phyloP scores from a whole-genome alignment of 805 yeast genomes.

The Lachancea dasiensis region DNA sequence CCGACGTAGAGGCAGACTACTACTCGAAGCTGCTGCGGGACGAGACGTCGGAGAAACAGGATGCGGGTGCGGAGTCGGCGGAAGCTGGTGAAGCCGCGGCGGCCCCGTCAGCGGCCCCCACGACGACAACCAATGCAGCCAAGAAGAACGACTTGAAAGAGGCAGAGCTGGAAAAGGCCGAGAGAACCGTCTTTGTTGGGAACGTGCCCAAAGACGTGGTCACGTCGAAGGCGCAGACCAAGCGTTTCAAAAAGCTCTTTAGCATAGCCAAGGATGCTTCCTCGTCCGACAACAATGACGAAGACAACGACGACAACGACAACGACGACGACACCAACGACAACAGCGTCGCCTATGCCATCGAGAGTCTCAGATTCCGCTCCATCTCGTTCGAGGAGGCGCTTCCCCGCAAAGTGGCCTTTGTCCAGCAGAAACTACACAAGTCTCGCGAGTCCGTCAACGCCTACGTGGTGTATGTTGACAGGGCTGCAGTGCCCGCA shows the following conservation, averaged over 20 bases:
- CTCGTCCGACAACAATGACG: slow-evolving; percentile 11
- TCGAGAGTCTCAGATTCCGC: slow-evolving; percentile 82
- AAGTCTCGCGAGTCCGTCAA: slow-evolving; percentile 74
- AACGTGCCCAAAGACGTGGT: slow-evolving; percentile 66
- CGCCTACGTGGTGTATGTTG: slow-evolving; percentile 77
- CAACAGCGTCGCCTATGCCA: no score
- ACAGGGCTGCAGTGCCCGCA: slow-evolving; percentile 38
- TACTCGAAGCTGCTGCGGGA: slow-evolving; percentile 42
- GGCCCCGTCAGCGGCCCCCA: no score
- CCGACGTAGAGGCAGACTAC: slow-evolving; percentile 51
- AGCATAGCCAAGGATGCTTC: slow-evolving; percentile 10
- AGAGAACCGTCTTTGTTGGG: slow-evolving; percentile 81
- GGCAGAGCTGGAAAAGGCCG: slow-evolving; percentile 74
- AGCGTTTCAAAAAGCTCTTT: slow-evolving; percentile 62
- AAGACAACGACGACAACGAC: slow-evolving; percentile 10
- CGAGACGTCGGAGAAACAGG: slow-evolving; percentile 21
- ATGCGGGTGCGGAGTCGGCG: slow-evolving; percentile 8
- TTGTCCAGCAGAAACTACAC: slow-evolving; percentile 71
- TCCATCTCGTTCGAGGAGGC: slow-evolving; percentile 85
- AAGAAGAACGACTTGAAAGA: slow-evolving; percentile 55
- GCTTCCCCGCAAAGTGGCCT: slow-evolving; percentile 89
- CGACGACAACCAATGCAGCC: slow-evolving; percentile 33
- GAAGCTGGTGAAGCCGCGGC: no score
- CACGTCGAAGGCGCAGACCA: slow-evolving; percentile 53
- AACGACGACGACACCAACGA: slow-evolving; percentile 12